Evolutionary conservation across 2,329 filamentous ascomycete genomes (phyloP).

Genomic region (Colletotrichum horii): DNA sequence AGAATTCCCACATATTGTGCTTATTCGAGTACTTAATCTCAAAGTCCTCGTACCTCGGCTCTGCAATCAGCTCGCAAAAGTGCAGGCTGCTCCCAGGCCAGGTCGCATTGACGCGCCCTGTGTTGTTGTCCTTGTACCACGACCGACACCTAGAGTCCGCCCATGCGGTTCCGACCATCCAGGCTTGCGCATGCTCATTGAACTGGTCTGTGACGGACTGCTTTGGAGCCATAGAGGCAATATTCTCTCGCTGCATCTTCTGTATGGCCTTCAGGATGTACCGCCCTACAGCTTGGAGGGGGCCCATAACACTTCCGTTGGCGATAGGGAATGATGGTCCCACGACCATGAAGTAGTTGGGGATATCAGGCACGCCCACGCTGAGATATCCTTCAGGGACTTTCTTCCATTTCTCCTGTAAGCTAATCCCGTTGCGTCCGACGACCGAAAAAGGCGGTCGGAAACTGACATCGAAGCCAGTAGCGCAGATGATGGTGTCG

Average conservation of each 20-base stretch:
- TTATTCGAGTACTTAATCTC: background rate
- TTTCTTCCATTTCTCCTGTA: background rate
- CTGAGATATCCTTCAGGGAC: background rate
- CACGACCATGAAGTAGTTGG: background rate
- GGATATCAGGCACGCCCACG: background rate
- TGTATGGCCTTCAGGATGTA: background rate
- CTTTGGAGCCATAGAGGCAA: background rate
- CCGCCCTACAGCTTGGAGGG: background rate
- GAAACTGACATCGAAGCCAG: background rate
- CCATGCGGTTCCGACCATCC: background rate
- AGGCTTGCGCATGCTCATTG: background rate
- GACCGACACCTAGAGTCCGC: background rate
- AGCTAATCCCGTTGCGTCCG: background rate
- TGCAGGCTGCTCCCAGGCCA: background rate
- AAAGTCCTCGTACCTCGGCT: background rate
- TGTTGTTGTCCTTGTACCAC: background rate
- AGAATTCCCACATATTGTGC: background rate
- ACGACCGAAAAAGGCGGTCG: background rate
- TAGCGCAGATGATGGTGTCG: background rate
- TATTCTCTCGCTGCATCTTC: background rate
- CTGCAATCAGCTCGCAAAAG: background rate
- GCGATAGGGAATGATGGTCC: background rate
- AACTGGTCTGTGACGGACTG: background rate
- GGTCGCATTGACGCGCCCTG: background rate
- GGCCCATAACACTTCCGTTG: background rate